Evolutionary conservation across 257 asterid species (phyloP), one percentile per base, ranked within the genome.

Genomic region (Euphrasia confusa): DNA sequence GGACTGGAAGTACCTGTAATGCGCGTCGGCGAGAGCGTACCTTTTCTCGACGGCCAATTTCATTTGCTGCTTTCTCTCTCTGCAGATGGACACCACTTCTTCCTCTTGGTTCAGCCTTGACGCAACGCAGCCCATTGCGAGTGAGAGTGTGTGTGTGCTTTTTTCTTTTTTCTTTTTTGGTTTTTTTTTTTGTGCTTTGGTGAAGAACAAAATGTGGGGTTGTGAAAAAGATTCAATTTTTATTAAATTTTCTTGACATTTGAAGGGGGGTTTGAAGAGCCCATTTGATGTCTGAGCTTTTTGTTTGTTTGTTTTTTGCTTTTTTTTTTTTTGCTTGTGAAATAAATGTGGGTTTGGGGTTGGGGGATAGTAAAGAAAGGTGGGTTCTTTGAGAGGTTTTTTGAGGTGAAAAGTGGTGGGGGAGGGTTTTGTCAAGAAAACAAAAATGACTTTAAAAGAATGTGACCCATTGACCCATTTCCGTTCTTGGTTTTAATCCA

Each of bases 31-130:
- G 13, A 92, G 69, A 33, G 86, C 77, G 48, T 84, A 81, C 64
- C 97, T 86, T 70, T 86, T 82, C 65, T 92, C 97, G 26, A 88
- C 95, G 11, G 95, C 95, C 21, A 79, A 56, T 76, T 84, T 92
- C 35, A 88, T 85, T 52, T 77, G 85, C 7, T 74, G 80, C 57
- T 88, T 86, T 69, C 98, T 84, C 53, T 81, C 95, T 74, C 89
- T 84, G 47, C 98, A 88, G 7, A 92, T 86, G 66, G 93, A 84
- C 24, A 92, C 97, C 0, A 86, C 97, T 75, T 83, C 89, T 39
- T 84, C 93, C 54, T 84, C 96, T 67, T 81, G 85, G 60, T 81
- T 84, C 54, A 84, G 63, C 67, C 86, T 85, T 40, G 95, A 86
- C 21, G 93, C 90, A 15, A 85, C 94, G 72, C 98, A 90, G 26